Evolutionary conservation across 495 filamentous ascomycete species (phyloP), one percentile per base, ranked within the genome.

Genomic region (Filosporella fistucella): DNA sequence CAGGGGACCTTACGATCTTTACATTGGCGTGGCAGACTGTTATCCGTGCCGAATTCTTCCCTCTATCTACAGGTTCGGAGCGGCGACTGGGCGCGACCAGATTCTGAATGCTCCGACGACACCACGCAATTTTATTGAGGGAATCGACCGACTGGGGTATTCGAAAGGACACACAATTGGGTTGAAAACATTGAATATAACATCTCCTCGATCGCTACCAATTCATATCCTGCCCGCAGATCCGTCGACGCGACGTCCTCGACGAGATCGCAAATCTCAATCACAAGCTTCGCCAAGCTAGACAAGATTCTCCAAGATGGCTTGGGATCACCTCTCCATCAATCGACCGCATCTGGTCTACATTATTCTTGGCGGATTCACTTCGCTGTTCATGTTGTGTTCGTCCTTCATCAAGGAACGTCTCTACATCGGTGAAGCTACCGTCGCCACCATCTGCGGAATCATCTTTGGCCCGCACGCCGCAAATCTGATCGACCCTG

Each of bases 361-460:
- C 66, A 89, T 95, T 70, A 96, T 99, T 67, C 73, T 99, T 30
- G 94, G 94, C 54, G 94, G 93, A 58, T 99, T 99, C 70, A 97
- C 94, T 44, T 88, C 85, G 42, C 72, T 99, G 57, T 99, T 99
- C 71, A 99, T 99, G 94, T 72, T 99, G 36, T 94, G 89, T 66
- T 97, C 93, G 32, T 85, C 93, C 37, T 82, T 97, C 65, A 91
- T 99, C 66, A 99, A 99, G 75, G 94, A 99, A 71, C 84, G 87
- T 58, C 78, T 99, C 45, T 99, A 99, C 70, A 97, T 99, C 48
- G 94, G 94, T 57, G 94, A 99, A 78, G 94, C 94, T 21, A 96
- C 94, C 9, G 86, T 99, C 9, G 94, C 94, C 29, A 97, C 94
- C 3, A 64, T 99, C 37, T 95, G 90, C 64, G 94, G 94, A 40